Evolutionary conservation across 2,329 filamentous ascomycete genomes (phyloP), one percentile per base, ranked within the genome.

Genomic region (Emmonsia crescens): DNA sequence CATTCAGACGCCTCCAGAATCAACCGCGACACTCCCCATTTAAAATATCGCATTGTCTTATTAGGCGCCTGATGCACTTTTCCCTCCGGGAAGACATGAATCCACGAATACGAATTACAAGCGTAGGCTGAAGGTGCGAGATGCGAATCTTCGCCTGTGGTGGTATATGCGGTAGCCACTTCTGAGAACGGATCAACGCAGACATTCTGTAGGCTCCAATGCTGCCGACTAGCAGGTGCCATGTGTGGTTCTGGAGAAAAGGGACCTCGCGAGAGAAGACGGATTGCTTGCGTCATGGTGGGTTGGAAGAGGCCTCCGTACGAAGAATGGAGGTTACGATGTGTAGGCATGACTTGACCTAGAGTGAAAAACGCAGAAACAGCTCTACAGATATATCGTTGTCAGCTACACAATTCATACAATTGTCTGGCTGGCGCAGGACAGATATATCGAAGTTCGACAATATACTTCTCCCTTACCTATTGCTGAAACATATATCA

Each of bases 11-110:
- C 85, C 75, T 99, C 94, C 55, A 99, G 84, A 62, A 99, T 94
- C 62, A 97, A 81, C 1, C 94, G 85, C 6, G 93, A 91, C 1
- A 97, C 82, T 0, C 94, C 94, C 94, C 94, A 99, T 78, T 96
- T 96, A 83, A 97, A 97, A 77, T 99, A 99, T 36, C 94, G 88
- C 80, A 97, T 87, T 8, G 87, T 85, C 68, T 86, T 85, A 49
- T 85, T 79, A 1, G 88, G 83, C 66, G 91, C 86, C 76, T 99
- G 94, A 75, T 97, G 92, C 54, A 96, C 91, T 74, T 89, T 91
- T 56, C 91, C 94, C 76, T 99, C 94, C 14, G 94, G 94, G 74
- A 97, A 97, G 60, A 97, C 88, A 74, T 99, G 94, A 3, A 99
- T 80, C 94, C 94, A 99, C 52, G 85, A 84, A 73, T 89, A 83